Conservation (phyloP, 2,329 filamentous ascomycete genomes). For the Ceratocystis lukuohia region DNA sequence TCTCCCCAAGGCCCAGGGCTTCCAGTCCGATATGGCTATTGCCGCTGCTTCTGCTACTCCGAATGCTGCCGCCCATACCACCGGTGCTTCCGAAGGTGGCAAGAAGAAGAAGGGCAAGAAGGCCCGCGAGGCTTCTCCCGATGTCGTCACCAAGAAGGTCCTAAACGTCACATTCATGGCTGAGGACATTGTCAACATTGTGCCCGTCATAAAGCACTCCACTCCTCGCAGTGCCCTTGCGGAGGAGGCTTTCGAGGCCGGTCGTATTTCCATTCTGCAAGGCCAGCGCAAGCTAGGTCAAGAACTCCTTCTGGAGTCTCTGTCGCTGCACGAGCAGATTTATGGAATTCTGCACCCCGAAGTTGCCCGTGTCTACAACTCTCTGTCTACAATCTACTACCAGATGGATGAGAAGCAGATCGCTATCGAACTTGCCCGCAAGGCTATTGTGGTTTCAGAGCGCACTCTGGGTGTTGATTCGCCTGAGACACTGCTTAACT, state of each 20-base stretch:
- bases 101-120: constrained; percentile 48
- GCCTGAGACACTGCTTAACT: constrained; percentile 84
- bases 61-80: constrained; percentile 25
- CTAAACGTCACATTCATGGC: constrained; percentile 53
- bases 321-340: constrained; percentile 95
- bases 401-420: constrained; percentile 96
- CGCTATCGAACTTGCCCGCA: constrained; percentile 86
- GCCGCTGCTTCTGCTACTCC: constrained; percentile 27
- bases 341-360: constrained; percentile 96
- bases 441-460: constrained; percentile 92
- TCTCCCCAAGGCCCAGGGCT: constrained; percentile 12
- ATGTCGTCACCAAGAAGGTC: constrained; percentile 31
- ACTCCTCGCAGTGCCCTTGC: constrained; percentile 79
- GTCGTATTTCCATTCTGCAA: constrained; percentile 89
- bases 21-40: constrained; percentile 21
- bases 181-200: constrained; percentile 81
- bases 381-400: constrained; percentile 89
- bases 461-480: constrained; percentile 88
- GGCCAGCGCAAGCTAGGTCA: constrained; percentile 92
- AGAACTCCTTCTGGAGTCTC: constrained; percentile 85
- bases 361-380: constrained; percentile 89
- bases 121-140: constrained; percentile 40
- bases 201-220: constrained; percentile 92
- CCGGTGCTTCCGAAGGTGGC: constrained; percentile 31
- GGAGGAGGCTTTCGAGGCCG: constrained; percentile 90